Conservation (phyloP, 306 rosid species). For the Lathyrus oleraceus region DNA sequence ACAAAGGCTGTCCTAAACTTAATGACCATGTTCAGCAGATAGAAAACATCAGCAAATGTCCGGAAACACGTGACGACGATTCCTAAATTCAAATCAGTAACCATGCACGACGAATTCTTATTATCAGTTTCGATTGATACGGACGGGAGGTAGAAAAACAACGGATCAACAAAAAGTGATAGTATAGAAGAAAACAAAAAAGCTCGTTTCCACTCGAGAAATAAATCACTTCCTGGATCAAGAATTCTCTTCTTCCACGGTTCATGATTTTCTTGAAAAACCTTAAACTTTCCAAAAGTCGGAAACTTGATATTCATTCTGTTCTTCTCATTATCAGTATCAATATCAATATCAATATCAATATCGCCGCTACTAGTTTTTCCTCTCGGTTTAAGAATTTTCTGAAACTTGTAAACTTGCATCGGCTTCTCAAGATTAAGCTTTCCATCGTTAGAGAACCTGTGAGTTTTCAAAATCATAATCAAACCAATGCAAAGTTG, state of each 20-base stretch:
- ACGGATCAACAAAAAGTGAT: slow-evolving; percentile 79
- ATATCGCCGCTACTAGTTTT: not conserved
- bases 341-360: too few relatives aligned
- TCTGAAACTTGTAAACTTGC: slow-evolving; percentile 42
- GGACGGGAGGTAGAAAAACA: slow-evolving; percentile 81
- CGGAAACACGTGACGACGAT: slow-evolving; percentile 73
- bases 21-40: slow-evolving; percentile 61
- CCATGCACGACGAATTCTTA: slow-evolving; percentile 60
- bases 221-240: slow-evolving; percentile 80
- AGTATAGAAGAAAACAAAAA: slow-evolving; percentile 70
- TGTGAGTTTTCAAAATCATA: slow-evolving; percentile 31
- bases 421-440: slow-evolving; percentile 51
- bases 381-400: slow-evolving; percentile 43
- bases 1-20: slow-evolving; percentile 86
- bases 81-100: slow-evolving; percentile 70
- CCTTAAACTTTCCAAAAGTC: slow-evolving; percentile 51
- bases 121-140: slow-evolving; percentile 43
- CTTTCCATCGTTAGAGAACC: slow-evolving; percentile 59
- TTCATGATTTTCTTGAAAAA: slow-evolving; percentile 51
- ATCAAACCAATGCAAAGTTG: slow-evolving; percentile 28
- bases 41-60: slow-evolving; percentile 75
- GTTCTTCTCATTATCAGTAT: slow-evolving; percentile 36
- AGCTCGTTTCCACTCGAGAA: slow-evolving; percentile 75
- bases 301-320: slow-evolving; percentile 32
- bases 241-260: slow-evolving; percentile 56